Conservation (phyloP, 2,329 filamentous ascomycete species). For the Aspergillus ochraceus region DNA sequence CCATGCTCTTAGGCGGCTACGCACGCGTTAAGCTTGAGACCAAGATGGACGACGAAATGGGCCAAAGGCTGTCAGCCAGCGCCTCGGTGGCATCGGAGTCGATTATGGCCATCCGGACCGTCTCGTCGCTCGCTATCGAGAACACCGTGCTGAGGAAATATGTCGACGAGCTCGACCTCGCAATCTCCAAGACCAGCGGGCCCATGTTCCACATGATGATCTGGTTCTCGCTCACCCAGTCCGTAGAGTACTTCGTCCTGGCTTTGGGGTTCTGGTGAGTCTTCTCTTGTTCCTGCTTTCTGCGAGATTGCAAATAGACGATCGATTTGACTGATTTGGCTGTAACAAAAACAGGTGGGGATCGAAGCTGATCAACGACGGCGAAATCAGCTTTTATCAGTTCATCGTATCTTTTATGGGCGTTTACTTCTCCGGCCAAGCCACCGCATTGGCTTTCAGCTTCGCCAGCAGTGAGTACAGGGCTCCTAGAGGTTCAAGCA, state of each 20-base stretch:
- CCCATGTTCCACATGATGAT: conserved; percentile 27
- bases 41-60: conserved; percentile 19
- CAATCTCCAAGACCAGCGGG: conserved; percentile 23
- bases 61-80: conserved; percentile 40
- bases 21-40: conserved; percentile 50
- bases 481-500: too few relatives aligned
- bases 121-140: conserved; percentile 51
- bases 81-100: conserved; percentile 48
- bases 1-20: conserved; percentile 49
- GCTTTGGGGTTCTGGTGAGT: conserved; percentile 30
- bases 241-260: conserved; percentile 26
- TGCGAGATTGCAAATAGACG: too few relatives aligned
- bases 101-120: conserved; percentile 48
- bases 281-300: too few relatives aligned
- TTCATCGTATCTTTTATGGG: too few relatives aligned
- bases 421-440: too few relatives aligned
- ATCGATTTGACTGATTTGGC: too few relatives aligned
- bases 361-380: too few relatives aligned
- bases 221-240: conserved; percentile 29
- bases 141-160: conserved; percentile 34
- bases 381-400: too few relatives aligned
- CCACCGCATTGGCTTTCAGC: not conserved
- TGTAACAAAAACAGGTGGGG: too few relatives aligned
- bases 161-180: conserved; percentile 18
- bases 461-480: conserved; percentile 40